A percentile compares a stretch with the other conserved stretches of the same genome.
phyloP scores from a whole-genome alignment of 2,329 filamentous ascomycete species.

The Cladosporium oxysporum region DNA sequence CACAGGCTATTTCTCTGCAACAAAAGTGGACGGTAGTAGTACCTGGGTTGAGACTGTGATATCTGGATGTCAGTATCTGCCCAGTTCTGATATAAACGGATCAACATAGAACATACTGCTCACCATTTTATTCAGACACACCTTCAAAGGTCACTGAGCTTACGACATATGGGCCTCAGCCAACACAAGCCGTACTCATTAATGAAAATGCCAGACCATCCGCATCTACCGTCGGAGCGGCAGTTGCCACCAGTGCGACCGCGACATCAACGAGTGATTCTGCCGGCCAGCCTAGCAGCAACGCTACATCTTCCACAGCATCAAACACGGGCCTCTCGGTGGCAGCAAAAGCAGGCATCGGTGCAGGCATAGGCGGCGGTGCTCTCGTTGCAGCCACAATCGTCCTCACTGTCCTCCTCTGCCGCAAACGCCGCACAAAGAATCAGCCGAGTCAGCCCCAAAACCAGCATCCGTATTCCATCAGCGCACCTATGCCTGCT shows the following conservation, averaged over 20 bases:
- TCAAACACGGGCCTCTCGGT: slow-evolving; percentile 23
- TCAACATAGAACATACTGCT: neutral
- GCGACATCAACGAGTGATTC: slow-evolving; percentile 10
- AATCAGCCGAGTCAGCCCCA: slow-evolving; percentile 8
- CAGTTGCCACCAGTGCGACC: slow-evolving; percentile 8
- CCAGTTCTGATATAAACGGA: neutral
- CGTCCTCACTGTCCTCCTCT: slow-evolving; percentile 22
- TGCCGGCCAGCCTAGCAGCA: neutral
- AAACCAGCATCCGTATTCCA: slow-evolving; percentile 7
- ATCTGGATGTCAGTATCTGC: slow-evolving; percentile 27
- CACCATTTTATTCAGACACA: slow-evolving; percentile 24
- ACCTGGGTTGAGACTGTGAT: slow-evolving; percentile 31
- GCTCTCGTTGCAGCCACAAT: slow-evolving; percentile 26
- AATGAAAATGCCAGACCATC: slow-evolving; percentile 24
- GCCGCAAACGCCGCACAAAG: slow-evolving; percentile 21
- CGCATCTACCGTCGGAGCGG: slow-evolving; percentile 24
- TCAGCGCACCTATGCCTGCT: slow-evolving; percentile 22
- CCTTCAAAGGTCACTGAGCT: slow-evolving; percentile 26
- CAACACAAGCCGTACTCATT: slow-evolving; percentile 25
- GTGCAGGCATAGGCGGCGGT: slow-evolving; percentile 25
- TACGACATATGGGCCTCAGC: slow-evolving; percentile 27
- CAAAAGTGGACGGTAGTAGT: slow-evolving; percentile 24
- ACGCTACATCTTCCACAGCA: neutral
- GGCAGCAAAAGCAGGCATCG: slow-evolving; percentile 31
- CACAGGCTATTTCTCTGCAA: slow-evolving; percentile 31